Evolutionary conservation across 306 rosid species (phyloP), one percentile per base, ranked within the genome.

Genomic region (Oxytropis ochrocephala): DNA sequence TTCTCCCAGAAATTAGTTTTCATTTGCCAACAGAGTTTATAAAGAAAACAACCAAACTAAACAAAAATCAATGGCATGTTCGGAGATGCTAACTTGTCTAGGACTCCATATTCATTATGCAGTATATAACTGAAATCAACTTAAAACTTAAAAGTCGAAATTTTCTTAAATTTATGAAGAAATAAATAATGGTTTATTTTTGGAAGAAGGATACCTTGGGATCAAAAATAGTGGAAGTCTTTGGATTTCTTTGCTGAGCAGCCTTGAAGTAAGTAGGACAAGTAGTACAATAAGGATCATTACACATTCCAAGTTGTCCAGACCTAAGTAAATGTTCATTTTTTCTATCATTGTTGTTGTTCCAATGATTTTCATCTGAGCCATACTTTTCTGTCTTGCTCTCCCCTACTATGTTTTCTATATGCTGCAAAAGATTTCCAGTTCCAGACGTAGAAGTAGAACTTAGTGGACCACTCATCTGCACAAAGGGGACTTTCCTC

Each of bases 261-360:
- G 81, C 56, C 73, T 72, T 86, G 83, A 79, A 75, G 73, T 72
- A 81, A 61, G 94, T 80, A 67, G 98, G 98, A 80, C 98, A 93
- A 52, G 90, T 86, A 14, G 95, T 89, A 74, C 97, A 91, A 69
- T 82, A 91, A 70, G 97, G 97, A 81, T 91, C 97, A 76, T 81
- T 85, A 75, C 97, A 91, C 94, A 85, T 74, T 57, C 97, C 97
- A 77, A 91, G 64, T 69, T 84, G 96, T 50, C 97, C 97, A 61
- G 97, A 91, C 80, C 86, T 87, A 73, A 89, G 70, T 61, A 91
- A 84, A 61, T 87, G 94, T 55, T 89, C 95, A 61, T 87, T 89
- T 61, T 70, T 85, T 16, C 66, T 74, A 30, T 71, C 76, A 61
- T 79, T 36, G 58, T 68, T 70, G 10, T 73, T 47, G 41, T 46